phyloP scores from a whole-genome alignment of 345 rosid species.

The Salix suchowensis region DNA sequence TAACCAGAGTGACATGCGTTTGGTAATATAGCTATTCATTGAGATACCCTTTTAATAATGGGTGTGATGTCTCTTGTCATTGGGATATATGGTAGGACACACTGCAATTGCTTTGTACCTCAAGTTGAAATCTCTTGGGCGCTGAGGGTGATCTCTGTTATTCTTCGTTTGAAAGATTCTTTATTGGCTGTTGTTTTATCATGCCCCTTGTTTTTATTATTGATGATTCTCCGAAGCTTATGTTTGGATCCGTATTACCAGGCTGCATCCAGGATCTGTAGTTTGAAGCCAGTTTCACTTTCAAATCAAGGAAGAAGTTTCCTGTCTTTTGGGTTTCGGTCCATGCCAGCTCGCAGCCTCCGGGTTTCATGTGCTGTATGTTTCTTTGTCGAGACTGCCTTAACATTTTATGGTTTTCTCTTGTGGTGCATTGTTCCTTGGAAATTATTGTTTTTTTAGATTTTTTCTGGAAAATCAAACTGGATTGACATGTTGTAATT shows the following conservation, averaged over 20 bases:
- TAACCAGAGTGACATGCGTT: neutral
- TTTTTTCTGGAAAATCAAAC: neutral
- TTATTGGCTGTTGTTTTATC: neutral
- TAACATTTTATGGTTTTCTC: neutral
- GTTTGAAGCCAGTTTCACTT: constrained; percentile 14
- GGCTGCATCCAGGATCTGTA: constrained; percentile 15
- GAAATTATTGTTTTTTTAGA: too few species aligned
- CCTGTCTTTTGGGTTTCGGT: constrained; percentile 15
- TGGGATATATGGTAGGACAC: neutral
- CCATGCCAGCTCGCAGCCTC: constrained; percentile 41
- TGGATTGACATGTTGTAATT: neutral
- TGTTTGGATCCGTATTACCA: neutral
- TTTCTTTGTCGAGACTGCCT: neutral
- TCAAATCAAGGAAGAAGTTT: constrained; percentile 9
- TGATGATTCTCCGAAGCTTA: neutral
- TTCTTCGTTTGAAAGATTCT: neutral
- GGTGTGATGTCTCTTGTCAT: neutral
- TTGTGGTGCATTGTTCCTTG: neutral
- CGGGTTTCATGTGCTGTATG: constrained; percentile 56
- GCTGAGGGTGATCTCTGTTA: neutral
- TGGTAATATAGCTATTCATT: neutral
- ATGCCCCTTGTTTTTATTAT: neutral
- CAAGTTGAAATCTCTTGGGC: neutral
- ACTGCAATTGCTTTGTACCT: neutral
- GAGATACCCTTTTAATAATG: neutral